A percentile compares a stretch with the other conserved stretches of the same genome.
Evolutionary conservation across 23 red algal species (phyloP).

Genomic region (Pyropia yezoensis): DNA sequence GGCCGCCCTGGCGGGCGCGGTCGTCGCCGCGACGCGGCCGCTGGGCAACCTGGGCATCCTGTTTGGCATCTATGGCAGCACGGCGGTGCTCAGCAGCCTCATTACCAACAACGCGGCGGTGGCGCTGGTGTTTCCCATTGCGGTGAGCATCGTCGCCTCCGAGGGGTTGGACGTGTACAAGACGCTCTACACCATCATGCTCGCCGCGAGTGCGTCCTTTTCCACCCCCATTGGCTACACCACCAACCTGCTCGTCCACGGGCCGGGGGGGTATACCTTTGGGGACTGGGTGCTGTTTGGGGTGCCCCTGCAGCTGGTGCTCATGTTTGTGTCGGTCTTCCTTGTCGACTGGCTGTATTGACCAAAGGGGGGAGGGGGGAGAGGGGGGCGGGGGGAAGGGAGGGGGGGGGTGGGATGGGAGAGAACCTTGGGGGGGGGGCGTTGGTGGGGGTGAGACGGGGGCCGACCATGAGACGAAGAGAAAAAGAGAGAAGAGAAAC

Average conservation of each 20-base stretch:
- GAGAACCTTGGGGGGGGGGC: too few relatives aligned
- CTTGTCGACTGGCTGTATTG: slow-evolving; percentile 26
- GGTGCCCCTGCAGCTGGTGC: slow-evolving; percentile 54
- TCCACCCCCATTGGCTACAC: slow-evolving; percentile 79
- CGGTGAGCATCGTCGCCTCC: slow-evolving; percentile 34
- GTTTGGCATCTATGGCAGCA: slow-evolving; percentile 89
- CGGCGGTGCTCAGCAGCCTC: slow-evolving; percentile 52
- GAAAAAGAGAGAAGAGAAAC: too few relatives aligned
- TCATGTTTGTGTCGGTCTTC: slow-evolving; percentile 36
- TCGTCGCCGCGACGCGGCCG: slow-evolving; percentile 53
- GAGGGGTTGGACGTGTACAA: slow-evolving; percentile 8
- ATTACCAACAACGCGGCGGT: slow-evolving; percentile 91
- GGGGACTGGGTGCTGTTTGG: slow-evolving; percentile 84
- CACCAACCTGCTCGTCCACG: slow-evolving; percentile 94
- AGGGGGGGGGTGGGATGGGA: too few relatives aligned
- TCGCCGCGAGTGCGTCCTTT: slow-evolving; percentile 63
- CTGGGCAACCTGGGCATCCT: slow-evolving; percentile 58
- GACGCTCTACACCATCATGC: slow-evolving; percentile 69
- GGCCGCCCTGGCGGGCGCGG: slow-evolving; percentile 50
- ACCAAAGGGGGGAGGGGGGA: too few relatives aligned
- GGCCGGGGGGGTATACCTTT: slow-evolving; percentile 78
- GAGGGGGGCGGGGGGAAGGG: too few relatives aligned
- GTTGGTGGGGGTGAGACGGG: too few relatives aligned
- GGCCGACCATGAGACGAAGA: too few relatives aligned
- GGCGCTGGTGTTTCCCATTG: slow-evolving; percentile 72